Evolutionary conservation across 2,329 filamentous ascomycete species (phyloP).

Genomic region (Fusarium praegraminearum): DNA sequence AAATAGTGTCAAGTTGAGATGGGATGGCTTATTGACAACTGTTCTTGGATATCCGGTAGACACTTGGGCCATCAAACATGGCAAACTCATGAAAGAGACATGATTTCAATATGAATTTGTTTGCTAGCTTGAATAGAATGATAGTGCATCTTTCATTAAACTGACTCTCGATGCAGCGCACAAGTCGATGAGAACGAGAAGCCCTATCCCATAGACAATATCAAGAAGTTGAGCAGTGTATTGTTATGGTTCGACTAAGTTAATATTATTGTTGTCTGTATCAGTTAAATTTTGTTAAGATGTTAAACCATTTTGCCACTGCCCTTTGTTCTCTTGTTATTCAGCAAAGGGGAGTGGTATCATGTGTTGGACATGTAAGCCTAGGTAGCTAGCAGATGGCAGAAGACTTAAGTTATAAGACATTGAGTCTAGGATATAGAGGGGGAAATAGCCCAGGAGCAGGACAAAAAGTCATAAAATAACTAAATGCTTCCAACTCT

Average conservation of each 20-base stretch:
- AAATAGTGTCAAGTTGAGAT: background rate
- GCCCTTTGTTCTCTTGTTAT: background rate
- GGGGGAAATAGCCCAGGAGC: background rate
- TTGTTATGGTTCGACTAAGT: background rate
- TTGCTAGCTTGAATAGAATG: background rate
- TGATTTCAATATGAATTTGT: background rate
- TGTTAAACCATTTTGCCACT: background rate
- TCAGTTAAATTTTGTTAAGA: no score
- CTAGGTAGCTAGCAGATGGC: background rate
- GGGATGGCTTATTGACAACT: slow-evolving; percentile 40
- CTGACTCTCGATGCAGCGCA: background rate
- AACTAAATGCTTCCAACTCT: background rate
- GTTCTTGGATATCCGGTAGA: slow-evolving; percentile 21
- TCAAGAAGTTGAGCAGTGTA: no score
- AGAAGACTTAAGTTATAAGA: background rate
- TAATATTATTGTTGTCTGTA: background rate
- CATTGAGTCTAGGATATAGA: background rate
- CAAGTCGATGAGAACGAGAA: background rate
- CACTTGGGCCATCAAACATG: slow-evolving; percentile 8
- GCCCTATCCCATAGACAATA: background rate
- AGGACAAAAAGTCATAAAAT: background rate
- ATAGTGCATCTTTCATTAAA: no score
- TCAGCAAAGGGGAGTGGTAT: background rate
- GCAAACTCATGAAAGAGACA: background rate
- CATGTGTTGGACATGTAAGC: no score